Conservation (phyloP, 1,139 yeast genomes). For the Magnusiomyces magnusii region DNA sequence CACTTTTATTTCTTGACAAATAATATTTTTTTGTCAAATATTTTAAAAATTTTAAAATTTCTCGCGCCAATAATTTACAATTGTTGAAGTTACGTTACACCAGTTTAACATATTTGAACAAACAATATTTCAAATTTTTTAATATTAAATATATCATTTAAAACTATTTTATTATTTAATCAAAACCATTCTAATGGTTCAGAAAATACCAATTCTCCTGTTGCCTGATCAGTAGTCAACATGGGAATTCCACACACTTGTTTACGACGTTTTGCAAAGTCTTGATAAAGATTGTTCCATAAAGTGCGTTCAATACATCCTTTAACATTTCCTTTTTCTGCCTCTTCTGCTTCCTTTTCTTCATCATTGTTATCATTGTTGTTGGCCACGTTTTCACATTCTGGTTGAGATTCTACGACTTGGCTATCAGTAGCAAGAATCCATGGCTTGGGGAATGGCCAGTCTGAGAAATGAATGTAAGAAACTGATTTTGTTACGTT, state of each 20-base stretch:
- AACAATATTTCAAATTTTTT: no score
- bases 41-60: no score
- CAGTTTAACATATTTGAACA: no score
- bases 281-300: slow-evolving; percentile 4
- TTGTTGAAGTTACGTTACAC: no score
- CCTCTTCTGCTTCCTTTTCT: not conserved
- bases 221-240: not conserved
- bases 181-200: not conserved
- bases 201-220: not conserved
- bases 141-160: no score
- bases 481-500: not conserved
- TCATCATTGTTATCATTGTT: not conserved
- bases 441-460: slow-evolving; percentile 17
- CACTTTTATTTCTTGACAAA: no score
- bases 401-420: not conserved
- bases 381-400: not conserved
- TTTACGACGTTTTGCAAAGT: slow-evolving; percentile 6
- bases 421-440: not conserved
- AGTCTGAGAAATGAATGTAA: slow-evolving; percentile 16
- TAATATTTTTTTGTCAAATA: no score
- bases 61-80: no score
- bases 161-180: no score
- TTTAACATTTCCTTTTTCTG: not conserved
- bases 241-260: not conserved
- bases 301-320: slow-evolving; percentile 1